Evolutionary conservation across 495 filamentous ascomycete genomes (phyloP), one percentile per base, ranked within the genome.

Genomic region (Chaetomidium leptoderma): DNA sequence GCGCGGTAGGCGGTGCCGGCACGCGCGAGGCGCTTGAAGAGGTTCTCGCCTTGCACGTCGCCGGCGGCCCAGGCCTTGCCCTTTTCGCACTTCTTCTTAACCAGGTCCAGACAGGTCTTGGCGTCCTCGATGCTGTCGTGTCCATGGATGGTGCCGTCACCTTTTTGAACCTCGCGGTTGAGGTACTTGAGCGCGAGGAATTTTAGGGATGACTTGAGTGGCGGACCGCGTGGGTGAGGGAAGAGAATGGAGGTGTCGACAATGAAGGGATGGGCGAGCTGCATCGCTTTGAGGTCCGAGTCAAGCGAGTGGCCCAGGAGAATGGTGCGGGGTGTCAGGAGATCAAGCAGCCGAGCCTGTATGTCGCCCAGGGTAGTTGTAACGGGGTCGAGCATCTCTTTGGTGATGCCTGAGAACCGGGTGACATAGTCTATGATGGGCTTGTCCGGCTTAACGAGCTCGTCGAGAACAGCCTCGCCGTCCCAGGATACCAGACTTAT

Each of bases 51-150:
- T 39, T 81, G 84, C 6, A 80, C 75, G 23, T 92, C 91, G 49
- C 78, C 81, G 0, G 85, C 86, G 9, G 90, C 93, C 86, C 91
- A 98, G 32, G 73, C 72, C 46, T 84, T 85, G 39, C 95, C 93
- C 64, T 88, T 90, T 64, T 97, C 91, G 68, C 95, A 96, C 70
- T 98, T 98, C 69, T 89, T 84, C 67, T 92, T 96, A 10, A 96
- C 83, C 1, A 98, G 84, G 61, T 98, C 95, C 16, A 98, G 82
- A 55, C 89, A 92, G 3, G 93, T 90, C 43, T 78, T 83, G 14
- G 93, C 89, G 67, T 98, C 93, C 73, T 98, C 95, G 63, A 96
- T 80, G 27, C 88, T 90, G 77, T 97, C 85, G 65, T 98, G 93
- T 9, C 93, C 93, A 3, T 63, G 60, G 21, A 64, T 64, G 30